phyloP scores from a whole-genome alignment of 441 rosid species.

The Gossypium lobatum region DNA sequence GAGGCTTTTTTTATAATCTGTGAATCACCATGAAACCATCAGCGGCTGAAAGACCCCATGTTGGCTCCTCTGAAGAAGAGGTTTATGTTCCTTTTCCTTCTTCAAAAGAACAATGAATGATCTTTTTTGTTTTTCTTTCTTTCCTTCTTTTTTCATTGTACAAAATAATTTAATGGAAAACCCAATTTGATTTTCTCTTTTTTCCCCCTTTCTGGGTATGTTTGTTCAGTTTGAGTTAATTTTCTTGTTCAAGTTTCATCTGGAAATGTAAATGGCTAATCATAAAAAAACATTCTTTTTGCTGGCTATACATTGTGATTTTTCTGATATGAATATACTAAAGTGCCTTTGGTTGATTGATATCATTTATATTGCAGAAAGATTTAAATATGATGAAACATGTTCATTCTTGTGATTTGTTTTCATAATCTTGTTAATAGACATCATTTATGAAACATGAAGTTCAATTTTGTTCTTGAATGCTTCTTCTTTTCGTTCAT shows the following conservation, averaged over 20 bases:
- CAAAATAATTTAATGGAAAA: neutral
- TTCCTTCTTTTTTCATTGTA: neutral
- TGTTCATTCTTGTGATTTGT: too few relatives aligned
- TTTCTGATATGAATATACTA: neutral
- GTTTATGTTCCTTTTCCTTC: neutral
- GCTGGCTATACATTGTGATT: neutral
- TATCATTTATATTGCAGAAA: neutral
- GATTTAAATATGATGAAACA: neutral
- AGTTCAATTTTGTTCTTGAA: neutral
- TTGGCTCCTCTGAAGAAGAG: neutral
- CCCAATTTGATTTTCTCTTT: neutral
- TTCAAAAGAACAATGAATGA: neutral
- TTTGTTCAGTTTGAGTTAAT: neutral
- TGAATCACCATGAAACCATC: constrained; percentile 2
- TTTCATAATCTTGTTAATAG: neutral
- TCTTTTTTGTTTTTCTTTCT: neutral
- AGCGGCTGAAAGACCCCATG: neutral
- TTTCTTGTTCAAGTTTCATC: neutral
- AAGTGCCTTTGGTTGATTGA: neutral
- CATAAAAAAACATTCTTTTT: neutral
- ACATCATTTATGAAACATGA: neutral
- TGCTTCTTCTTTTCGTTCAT: neutral
- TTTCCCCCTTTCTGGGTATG: neutral
- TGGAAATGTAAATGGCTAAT: neutral
- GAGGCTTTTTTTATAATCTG: neutral